Evolutionary conservation across 106 monocot species (phyloP).

Genomic region (Acanthochlamys bracteata): DNA sequence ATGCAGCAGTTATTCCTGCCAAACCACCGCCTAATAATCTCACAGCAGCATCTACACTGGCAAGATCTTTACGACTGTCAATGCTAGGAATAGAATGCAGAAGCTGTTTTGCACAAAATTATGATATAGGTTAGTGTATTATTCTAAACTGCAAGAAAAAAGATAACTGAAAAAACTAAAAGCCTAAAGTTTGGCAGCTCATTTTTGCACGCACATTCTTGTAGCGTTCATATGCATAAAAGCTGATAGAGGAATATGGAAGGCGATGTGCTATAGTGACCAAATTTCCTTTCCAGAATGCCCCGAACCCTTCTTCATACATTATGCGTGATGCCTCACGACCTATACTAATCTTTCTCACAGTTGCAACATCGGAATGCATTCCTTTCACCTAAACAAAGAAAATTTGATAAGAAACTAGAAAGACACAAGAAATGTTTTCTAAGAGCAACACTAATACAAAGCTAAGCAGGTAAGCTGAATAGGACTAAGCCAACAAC

Average conservation of each 20-base stretch:
- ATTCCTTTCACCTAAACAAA: slow-evolving; percentile 78
- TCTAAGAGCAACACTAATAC: not conserved
- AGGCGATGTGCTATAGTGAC: slow-evolving; percentile 87
- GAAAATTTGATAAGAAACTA: not conserved
- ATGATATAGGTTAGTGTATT: not conserved
- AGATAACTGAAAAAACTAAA: not conserved
- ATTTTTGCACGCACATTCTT: slow-evolving; percentile 41
- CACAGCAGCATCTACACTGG: slow-evolving; percentile 48
- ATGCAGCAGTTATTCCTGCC: slow-evolving; percentile 85
- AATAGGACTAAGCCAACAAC: too few relatives aligned
- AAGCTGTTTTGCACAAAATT: slow-evolving; percentile 28
- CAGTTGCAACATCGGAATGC: slow-evolving; percentile 66
- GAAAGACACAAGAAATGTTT: not conserved
- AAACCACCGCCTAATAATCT: slow-evolving; percentile 67
- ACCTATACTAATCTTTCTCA: slow-evolving; percentile 69
- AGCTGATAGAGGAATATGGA: slow-evolving; percentile 92
- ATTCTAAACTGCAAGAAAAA: not conserved
- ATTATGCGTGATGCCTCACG: slow-evolving; percentile 78
- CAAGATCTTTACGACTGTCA: slow-evolving; percentile 37
- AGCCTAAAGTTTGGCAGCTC: not conserved
- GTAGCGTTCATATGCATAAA: slow-evolving; percentile 88
- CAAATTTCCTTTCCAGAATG: slow-evolving; percentile 96
- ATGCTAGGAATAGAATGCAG: slow-evolving; percentile 57
- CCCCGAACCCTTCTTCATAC: slow-evolving; percentile 81
- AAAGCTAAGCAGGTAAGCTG: too few relatives aligned